phyloP scores from a whole-genome alignment of 1,284 basidiomycete genomes.

The Melampsora abietis-canadensis region DNA sequence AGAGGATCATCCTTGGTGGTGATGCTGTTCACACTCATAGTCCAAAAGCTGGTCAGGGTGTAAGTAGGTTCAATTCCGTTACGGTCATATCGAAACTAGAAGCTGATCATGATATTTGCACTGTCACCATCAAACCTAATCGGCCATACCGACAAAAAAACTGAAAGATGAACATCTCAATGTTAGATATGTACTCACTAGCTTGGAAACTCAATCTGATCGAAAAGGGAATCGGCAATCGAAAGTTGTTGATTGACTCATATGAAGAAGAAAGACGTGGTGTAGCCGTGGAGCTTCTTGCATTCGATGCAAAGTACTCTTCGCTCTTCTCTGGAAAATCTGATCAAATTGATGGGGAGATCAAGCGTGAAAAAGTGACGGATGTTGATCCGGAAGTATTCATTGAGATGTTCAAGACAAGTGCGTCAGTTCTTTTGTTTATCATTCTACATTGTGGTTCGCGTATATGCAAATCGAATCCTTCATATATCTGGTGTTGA shows the following conservation, averaged over 20 bases:
- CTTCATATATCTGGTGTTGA: not conserved
- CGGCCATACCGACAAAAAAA: conserved; percentile 22
- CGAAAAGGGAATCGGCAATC: conserved; percentile 54
- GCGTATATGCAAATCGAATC: not conserved
- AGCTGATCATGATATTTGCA: not conserved
- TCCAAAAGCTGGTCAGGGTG: conserved; percentile 54
- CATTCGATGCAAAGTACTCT: conserved; percentile 55
- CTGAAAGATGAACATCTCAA: conserved; percentile 54
- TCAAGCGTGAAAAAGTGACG: conserved; percentile 45
- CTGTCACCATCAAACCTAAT: not conserved
- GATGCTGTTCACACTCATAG: conserved; percentile 56
- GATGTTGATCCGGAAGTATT: conserved; percentile 38
- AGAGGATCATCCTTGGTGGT: conserved; percentile 54
- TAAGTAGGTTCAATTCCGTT: not conserved
- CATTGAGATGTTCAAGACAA: conserved; percentile 43
- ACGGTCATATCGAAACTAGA: not conserved
- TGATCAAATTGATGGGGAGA: conserved; percentile 45
- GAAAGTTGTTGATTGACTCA: conserved; percentile 52
- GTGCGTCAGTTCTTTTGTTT: not conserved
- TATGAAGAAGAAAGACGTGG: conserved; percentile 55
- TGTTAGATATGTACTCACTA: conserved; percentile 55
- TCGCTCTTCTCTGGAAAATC: conserved; percentile 52
- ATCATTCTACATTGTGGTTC: not conserved
- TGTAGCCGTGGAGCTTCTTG: conserved; percentile 55
- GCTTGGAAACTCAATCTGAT: conserved; percentile 56